Evolutionary conservation across 352 stramenopile genomes (phyloP).

Genomic region (Pythium oligandrum): DNA sequence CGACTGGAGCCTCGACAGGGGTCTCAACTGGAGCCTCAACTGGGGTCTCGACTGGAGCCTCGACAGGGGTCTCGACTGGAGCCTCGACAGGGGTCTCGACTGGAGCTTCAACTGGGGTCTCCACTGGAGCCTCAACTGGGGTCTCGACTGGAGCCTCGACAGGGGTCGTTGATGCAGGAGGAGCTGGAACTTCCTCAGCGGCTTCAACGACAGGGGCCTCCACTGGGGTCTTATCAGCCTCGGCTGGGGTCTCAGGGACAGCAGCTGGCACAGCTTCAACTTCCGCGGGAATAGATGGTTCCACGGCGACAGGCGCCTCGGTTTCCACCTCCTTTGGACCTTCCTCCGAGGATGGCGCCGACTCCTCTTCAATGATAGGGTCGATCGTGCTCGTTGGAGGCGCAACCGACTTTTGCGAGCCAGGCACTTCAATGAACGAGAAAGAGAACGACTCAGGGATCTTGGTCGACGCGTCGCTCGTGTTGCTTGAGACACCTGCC

Average conservation of each 20-base stretch:
- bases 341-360: neutral
- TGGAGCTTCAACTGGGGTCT: neutral
- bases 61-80: neutral
- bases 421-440: constrained; percentile 59
- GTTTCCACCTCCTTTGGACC: neutral
- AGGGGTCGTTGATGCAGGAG: neutral
- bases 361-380: constrained; percentile 11
- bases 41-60: neutral
- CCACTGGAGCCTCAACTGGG: neutral
- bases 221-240: neutral
- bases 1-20: neutral
- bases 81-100: neutral
- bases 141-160: constrained; percentile 1
- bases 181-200: constrained; percentile 1
- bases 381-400: constrained; percentile 6
- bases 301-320: constrained; percentile 2
- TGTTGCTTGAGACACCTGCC: constrained; percentile 9
- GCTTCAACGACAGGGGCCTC: constrained; percentile 4
- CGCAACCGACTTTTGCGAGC: constrained; percentile 5
- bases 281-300: neutral
- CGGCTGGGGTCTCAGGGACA: neutral
- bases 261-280: constrained; percentile 1
- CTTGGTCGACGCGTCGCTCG: constrained; percentile 12
- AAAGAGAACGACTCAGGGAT: constrained; percentile 50
- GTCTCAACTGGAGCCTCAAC: neutral